Base-by-base conservation (phyloP, 352 stramenopile genomes). In the Globisporangium uncinulatum region DNA sequence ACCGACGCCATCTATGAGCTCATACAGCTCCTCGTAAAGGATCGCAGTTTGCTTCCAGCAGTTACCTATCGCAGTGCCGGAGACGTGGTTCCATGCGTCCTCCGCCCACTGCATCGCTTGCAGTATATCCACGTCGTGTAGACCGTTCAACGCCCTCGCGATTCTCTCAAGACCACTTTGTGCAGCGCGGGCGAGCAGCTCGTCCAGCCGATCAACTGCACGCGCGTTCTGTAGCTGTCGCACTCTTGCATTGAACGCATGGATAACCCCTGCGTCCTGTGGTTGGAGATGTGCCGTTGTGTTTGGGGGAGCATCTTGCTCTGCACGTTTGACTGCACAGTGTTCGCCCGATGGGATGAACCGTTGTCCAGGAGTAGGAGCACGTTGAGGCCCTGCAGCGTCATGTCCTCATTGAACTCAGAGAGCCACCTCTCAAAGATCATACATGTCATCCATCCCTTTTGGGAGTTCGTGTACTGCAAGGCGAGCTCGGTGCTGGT, bases 231-330 rank as follows among this genome's bases (percentile, higher is more conserved):
- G 15, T 17, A 46, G 41, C 13, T 46, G 6, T 8, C 41, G 15
- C 14, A 17, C 13, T 19, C n/a, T 46, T 46, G 41, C 15, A 11
- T 46, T 46, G 41, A 46, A 46, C 14, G 11, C 11, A 11, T 46
- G 41, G 15, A 46, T 46, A 3, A 46, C n/a, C 6, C 41, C 41
- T 17, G 41, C 13, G 41, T 17, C 41, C n/a, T 46, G 51, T 83
- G 76, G 31, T 49, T 57, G 52, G 5, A 57, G 29, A 14, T 45
- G 32, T 13, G 32, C 49, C 24, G 34, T 45, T 32, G 49, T 44
- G 49, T 44, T 44, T 37, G 49, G 15, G n/a, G 19, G n/a, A 55
- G 32, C 49, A 46, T 55, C 21, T 11, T n/a, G 6, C 44, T 15
- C 6, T 21, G 6, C 17, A 46, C 34, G 34, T 55, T 19, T n/a